Evolutionary conservation across 352 stramenopile species (phyloP).

Genomic region (Achlya hypogyna): DNA sequence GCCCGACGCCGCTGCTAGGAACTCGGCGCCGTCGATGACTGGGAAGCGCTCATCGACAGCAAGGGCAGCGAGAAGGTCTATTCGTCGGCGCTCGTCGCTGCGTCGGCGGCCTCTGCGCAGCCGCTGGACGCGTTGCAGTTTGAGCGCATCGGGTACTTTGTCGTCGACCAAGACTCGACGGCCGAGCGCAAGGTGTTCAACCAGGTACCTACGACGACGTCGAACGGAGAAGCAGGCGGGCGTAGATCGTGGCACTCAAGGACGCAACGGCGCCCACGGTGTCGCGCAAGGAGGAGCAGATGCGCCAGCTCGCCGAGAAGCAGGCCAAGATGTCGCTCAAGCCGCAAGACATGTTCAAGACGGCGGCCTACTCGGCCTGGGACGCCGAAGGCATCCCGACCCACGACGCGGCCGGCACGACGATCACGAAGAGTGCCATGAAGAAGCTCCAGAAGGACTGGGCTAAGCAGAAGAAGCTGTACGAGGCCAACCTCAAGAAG

Average conservation of each 20-base stretch:
- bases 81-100: slow-evolving; percentile 83
- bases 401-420: slow-evolving; percentile 44
- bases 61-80: slow-evolving; percentile 79
- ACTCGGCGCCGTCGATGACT: slow-evolving; percentile 55
- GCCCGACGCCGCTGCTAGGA: slow-evolving; percentile 22
- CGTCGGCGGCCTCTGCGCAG: slow-evolving; percentile 39
- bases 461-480: slow-evolving; percentile 82
- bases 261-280: slow-evolving; percentile 23
- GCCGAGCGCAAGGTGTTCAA: slow-evolving; percentile 92
- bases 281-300: slow-evolving; percentile 79
- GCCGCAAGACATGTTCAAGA: slow-evolving; percentile 73
- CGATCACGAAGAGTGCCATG: slow-evolving; percentile 67
- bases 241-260: slow-evolving; percentile 6
- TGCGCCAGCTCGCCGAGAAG: slow-evolving; percentile 82
- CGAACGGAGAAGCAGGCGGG: too few species aligned
- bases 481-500: slow-evolving; percentile 28
- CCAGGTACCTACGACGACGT: slow-evolving; percentile 59
- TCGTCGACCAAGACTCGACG: slow-evolving; percentile 92
- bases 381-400: slow-evolving; percentile 65
- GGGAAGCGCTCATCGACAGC: slow-evolving; percentile 78
- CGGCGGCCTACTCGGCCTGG: slow-evolving; percentile 65
- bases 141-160: slow-evolving; percentile 97
- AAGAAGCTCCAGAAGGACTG: slow-evolving; percentile 87
- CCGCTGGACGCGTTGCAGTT: slow-evolving; percentile 89
- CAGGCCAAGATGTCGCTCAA: slow-evolving; percentile 89